A percentile compares a stretch with the other conserved stretches of the same genome.
phyloP scores from a whole-genome alignment of 2,329 filamentous ascomycete genomes.

The Penicillium fuscoglaucum region DNA sequence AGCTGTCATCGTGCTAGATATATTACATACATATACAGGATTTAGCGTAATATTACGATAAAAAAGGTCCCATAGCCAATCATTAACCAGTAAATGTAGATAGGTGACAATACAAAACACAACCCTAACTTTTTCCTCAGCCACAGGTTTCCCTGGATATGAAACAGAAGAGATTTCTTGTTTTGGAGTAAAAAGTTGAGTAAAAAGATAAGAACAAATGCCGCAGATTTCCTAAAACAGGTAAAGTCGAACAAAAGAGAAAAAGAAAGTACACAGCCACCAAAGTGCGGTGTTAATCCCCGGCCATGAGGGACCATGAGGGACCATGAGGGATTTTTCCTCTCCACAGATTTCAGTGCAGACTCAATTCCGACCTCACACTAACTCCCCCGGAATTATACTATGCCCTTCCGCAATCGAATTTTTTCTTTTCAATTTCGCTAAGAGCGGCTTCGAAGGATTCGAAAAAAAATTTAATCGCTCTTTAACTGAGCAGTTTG shows the following conservation, averaged over 20 bases:
- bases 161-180: background rate
- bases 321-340: constrained; percentile 25
- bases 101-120: constrained; percentile 13
- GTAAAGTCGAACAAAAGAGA: background rate
- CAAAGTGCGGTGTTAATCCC: constrained; percentile 1
- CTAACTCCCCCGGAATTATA: background rate
- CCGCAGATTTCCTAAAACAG: constrained; percentile 8
- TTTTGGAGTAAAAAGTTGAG: background rate
- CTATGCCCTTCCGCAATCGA: constrained; percentile 12
- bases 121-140: constrained; percentile 15
- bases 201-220: constrained; percentile 11
- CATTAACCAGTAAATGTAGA: background rate
- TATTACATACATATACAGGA: constrained; percentile 7
- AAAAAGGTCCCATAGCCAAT: constrained; percentile 9
- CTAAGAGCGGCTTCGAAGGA: background rate
- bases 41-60: constrained; percentile 12
- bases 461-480: background rate
- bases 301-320: constrained; percentile 2
- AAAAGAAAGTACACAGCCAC: constrained; percentile 10
- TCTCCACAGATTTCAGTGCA: constrained; percentile 14
- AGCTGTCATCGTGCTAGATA: no score
- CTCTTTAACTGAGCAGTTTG: constrained; percentile 20
- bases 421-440: background rate
- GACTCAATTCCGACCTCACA: constrained; percentile 8
- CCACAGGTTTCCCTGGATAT: constrained; percentile 1